Conservation (phyloP, 2,329 filamentous ascomycete genomes). For the Bimuria novae-zelandiae region DNA sequence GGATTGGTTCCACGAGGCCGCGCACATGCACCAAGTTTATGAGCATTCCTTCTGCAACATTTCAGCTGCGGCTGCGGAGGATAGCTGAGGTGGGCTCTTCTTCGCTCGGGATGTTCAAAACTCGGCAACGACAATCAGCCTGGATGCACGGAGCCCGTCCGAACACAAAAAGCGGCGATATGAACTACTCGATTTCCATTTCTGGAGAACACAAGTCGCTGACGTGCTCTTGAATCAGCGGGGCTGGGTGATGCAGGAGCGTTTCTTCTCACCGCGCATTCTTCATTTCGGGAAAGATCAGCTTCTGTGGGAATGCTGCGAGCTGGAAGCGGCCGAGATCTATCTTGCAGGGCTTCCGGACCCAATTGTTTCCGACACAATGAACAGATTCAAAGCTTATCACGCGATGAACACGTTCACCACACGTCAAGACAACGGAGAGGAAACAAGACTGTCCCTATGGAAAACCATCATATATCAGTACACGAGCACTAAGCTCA, state of each 20-base stretch:
- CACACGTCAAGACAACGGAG: not conserved
- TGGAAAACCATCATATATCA: constrained; percentile 10
- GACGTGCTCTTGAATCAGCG: constrained; percentile 10
- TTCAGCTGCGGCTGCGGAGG: not conserved
- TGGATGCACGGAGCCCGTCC: too few relatives aligned
- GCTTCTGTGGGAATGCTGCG: constrained; percentile 27
- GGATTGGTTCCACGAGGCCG: constrained; percentile 6
- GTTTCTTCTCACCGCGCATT: constrained; percentile 22
- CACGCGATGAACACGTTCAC: not conserved
- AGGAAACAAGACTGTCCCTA: not conserved
- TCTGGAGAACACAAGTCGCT: not conserved
- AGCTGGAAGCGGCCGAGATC: constrained; percentile 15
- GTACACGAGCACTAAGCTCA: constrained; percentile 4
- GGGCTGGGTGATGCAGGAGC: constrained; percentile 17
- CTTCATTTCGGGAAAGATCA: constrained; percentile 23
- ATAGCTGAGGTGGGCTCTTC: not conserved
- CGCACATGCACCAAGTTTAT: constrained; percentile 8
- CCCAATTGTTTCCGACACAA: not conserved
- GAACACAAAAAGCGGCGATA: too few relatives aligned
- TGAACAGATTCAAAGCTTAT: not conserved
- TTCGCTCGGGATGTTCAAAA: not conserved
- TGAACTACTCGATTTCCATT: not conserved
- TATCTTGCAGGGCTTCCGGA: constrained; percentile 4
- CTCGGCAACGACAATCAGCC: not conserved
- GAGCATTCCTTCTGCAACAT: constrained; percentile 6